Percentiles rank a stretch among this genome's conserved stretches.
Conservation (phyloP, 768 basidiomycete genomes). For the Chalciporus piperatus region DNA sequence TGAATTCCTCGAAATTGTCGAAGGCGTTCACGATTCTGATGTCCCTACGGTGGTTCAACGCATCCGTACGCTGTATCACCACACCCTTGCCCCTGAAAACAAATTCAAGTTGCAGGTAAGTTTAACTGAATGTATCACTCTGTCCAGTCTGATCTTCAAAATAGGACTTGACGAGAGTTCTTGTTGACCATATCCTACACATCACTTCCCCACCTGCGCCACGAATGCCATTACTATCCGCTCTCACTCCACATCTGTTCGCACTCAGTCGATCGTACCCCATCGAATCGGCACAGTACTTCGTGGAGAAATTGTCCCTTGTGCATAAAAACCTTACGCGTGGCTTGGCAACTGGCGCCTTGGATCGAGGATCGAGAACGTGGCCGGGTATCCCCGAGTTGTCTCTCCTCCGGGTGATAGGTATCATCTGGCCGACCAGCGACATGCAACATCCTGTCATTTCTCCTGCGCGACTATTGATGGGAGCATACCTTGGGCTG, state of each 20-base stretch:
- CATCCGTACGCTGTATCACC: conserved; percentile 87
- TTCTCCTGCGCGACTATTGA: conserved; percentile 81
- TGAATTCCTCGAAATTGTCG: conserved; percentile 83
- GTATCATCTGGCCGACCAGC: conserved; percentile 87
- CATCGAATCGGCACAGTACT: conserved; percentile 70
- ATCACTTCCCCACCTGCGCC: conserved; percentile 63
- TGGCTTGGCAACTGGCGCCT: conserved; percentile 71
- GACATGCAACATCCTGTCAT: conserved; percentile 90
- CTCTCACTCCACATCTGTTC: conserved; percentile 74
- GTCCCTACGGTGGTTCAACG: conserved; percentile 82
- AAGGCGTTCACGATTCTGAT: conserved; percentile 67
- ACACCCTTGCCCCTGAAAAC: conserved; percentile 88
- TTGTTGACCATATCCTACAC: conserved; percentile 87
- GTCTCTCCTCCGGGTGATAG: conserved; percentile 73
- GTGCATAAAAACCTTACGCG: conserved; percentile 94
- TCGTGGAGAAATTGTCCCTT: conserved; percentile 75
- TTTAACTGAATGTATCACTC: conserved; percentile 1
- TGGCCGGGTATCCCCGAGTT: conserved; percentile 90
- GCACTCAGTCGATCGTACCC: conserved; percentile 81
- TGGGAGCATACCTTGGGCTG: conserved; percentile 88
- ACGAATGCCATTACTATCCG: conserved; percentile 55
- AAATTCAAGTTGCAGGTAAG: conserved; percentile 87
- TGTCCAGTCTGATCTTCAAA: not conserved
- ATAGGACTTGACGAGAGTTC: conserved; percentile 69
- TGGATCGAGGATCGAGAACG: conserved; percentile 63